Evolutionary conservation across 1,284 basidiomycete species (phyloP).

Genomic region (Rhizoctonia solani): DNA sequence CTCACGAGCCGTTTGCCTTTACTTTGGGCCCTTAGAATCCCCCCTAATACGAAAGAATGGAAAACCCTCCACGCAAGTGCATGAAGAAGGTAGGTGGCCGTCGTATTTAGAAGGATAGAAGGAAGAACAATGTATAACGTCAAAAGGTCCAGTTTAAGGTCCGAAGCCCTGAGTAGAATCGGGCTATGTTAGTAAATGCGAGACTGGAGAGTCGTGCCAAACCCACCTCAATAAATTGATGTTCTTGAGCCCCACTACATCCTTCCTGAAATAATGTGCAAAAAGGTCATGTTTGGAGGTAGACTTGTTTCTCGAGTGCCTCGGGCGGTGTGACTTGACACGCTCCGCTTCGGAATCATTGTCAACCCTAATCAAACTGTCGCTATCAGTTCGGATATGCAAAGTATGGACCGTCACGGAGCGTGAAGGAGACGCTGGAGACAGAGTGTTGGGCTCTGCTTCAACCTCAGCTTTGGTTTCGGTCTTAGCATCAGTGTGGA

Average conservation of each 20-base stretch:
- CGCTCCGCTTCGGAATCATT: not conserved
- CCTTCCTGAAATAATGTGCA: constrained; percentile 88
- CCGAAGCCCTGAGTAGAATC: constrained; percentile 55
- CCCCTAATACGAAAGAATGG: constrained; percentile 88
- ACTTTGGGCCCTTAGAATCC: constrained; percentile 82
- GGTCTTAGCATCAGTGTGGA: constrained; percentile 71
- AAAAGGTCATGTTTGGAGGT: constrained; percentile 86
- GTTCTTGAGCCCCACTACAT: constrained; percentile 80
- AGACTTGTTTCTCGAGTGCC: constrained; percentile 38
- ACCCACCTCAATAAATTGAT: constrained; percentile 80
- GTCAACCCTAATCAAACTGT: not conserved
- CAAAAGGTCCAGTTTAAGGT: constrained; percentile 66
- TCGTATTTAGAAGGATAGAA: constrained; percentile 48
- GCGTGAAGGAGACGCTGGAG: not conserved
- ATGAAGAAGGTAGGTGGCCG: constrained; percentile 73
- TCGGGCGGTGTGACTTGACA: not conserved
- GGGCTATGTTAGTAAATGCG: too few relatives aligned
- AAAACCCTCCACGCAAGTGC: constrained; percentile 85
- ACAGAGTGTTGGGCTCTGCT: too few relatives aligned
- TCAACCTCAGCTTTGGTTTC: constrained; percentile 61
- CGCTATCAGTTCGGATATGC: not conserved
- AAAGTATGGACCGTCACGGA: not conserved
- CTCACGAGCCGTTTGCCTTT: constrained; percentile 87
- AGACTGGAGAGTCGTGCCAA: too few relatives aligned
- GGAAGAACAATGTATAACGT: constrained; percentile 59